phyloP scores from a whole-genome alignment of 2,329 filamentous ascomycete genomes.

The Aspergillus calidoustus region DNA sequence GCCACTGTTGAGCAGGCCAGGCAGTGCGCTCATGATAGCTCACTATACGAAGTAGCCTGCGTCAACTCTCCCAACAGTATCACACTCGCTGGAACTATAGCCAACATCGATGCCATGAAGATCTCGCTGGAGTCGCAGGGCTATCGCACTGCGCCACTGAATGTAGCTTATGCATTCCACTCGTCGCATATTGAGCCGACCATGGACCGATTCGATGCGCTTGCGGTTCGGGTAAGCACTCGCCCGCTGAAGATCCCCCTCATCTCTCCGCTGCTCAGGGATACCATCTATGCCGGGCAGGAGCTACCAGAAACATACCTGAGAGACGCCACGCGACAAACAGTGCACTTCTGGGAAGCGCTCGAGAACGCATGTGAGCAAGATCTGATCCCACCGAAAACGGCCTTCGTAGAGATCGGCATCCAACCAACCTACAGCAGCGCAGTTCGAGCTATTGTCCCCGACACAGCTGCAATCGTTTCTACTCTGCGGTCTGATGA shows the following conservation, averaged over 20 bases:
- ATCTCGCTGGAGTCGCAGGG: constrained; percentile 39
- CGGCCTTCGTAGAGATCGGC: constrained; percentile 73
- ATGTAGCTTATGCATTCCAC: constrained; percentile 52
- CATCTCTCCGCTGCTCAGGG: not conserved
- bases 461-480: constrained; percentile 57
- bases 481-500: constrained; percentile 68
- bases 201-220: constrained; percentile 43
- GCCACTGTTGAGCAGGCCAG: constrained; percentile 38
- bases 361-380: constrained; percentile 62
- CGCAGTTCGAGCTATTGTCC: constrained; percentile 70
- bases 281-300: not conserved
- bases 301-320: constrained; percentile 56
- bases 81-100: constrained; percentile 39
- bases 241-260: not conserved
- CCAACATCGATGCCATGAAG: constrained; percentile 32
- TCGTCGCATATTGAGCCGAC: constrained; percentile 53
- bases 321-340: constrained; percentile 66
- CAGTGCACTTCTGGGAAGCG: constrained; percentile 70
- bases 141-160: constrained; percentile 45
- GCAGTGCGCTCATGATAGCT: constrained; percentile 41
- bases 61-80: constrained; percentile 49
- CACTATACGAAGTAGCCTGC: constrained; percentile 36
- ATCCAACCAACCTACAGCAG: constrained; percentile 71
- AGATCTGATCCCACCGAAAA: constrained; percentile 60
- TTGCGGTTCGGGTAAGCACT: constrained; percentile 37